Evolutionary conservation across 345 rosid genomes (phyloP).

Genomic region (Diplotaxis tenuifolia): DNA sequence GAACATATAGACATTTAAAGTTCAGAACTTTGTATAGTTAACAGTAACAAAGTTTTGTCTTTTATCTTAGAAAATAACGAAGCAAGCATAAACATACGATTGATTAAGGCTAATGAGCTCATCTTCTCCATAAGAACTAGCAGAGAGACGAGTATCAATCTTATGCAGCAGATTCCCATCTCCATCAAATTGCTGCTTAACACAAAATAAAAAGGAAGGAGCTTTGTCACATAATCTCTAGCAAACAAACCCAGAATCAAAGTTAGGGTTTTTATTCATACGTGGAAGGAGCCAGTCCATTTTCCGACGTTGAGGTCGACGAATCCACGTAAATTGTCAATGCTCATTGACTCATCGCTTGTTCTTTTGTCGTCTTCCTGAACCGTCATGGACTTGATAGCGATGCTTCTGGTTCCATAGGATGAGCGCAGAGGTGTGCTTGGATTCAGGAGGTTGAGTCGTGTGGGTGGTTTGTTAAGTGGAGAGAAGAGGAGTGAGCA

Average conservation of each 20-base stretch:
- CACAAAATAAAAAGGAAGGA: background rate
- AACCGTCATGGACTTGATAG: conserved; percentile 36
- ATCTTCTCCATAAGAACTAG: conserved; percentile 77
- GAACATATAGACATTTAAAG: background rate
- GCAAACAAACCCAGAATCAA: background rate
- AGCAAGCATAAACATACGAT: conserved; percentile 53
- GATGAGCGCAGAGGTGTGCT: conserved; percentile 14
- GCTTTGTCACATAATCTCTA: background rate
- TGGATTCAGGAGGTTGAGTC: conserved; percentile 16
- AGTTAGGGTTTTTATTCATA: conserved; percentile 8
- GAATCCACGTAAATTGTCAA: conserved; percentile 70
- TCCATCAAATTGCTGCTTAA: conserved; percentile 81
- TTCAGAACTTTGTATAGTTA: background rate
- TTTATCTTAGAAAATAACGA: background rate
- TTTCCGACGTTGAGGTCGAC: conserved; percentile 66
- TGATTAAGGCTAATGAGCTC: conserved; percentile 87
- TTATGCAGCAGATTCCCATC: conserved; percentile 67
- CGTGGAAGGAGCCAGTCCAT: conserved; percentile 87
- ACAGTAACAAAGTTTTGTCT: background rate
- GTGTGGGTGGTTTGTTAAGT: conserved; percentile 25
- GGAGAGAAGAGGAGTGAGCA: conserved; percentile 34
- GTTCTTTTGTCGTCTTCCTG: conserved; percentile 37
- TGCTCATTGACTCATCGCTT: conserved; percentile 55
- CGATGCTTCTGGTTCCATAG: conserved; percentile 35
- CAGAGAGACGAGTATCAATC: conserved; percentile 68